These are phyloP conservation scores for Mollisia scopiformis DNA, from an alignment of 2,329 filamentous ascomycete genomes.

Conservation along the genomic window DNA sequence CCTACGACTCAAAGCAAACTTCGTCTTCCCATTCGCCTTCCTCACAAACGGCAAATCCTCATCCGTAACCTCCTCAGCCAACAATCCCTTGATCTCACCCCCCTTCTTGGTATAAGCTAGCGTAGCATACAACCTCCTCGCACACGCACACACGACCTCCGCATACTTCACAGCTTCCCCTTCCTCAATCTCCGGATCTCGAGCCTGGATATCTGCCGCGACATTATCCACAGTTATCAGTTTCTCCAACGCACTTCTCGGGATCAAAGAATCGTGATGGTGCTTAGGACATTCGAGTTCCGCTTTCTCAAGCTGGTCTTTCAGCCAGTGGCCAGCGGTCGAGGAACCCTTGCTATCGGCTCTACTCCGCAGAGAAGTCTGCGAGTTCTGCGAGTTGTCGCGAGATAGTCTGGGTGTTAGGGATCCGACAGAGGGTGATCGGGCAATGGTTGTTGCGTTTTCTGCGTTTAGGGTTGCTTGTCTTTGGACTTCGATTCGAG, in stretches of 20 bases:
- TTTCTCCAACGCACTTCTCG: constrained; percentile 9
- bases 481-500: not conserved
- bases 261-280: constrained; percentile 14
- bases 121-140: constrained; percentile 19
- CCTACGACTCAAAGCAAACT: constrained; percentile 1
- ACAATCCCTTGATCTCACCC: constrained; percentile 12
- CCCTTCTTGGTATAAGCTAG: constrained; percentile 19
- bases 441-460: not conserved
- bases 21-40: not conserved
- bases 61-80: constrained; percentile 18
- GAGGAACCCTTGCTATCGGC: constrained; percentile 11
- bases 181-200: constrained; percentile 1
- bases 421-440: not conserved
- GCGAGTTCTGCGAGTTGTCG: constrained; percentile 8
- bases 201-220: constrained; percentile 12
- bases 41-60: constrained; percentile 20
- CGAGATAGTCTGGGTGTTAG: not conserved
- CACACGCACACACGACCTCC: not conserved
- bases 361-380: constrained; percentile 1
- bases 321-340: constrained; percentile 5
- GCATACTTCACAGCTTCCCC: constrained; percentile 1
- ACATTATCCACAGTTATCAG: constrained; percentile 15
- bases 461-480: not conserved
- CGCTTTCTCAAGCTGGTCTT: constrained; percentile 7
- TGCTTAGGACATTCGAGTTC: constrained; percentile 13